phyloP scores from a whole-genome alignment of 2,329 filamentous ascomycete genomes.

The Teratosphaeriaceae sp. region DNA sequence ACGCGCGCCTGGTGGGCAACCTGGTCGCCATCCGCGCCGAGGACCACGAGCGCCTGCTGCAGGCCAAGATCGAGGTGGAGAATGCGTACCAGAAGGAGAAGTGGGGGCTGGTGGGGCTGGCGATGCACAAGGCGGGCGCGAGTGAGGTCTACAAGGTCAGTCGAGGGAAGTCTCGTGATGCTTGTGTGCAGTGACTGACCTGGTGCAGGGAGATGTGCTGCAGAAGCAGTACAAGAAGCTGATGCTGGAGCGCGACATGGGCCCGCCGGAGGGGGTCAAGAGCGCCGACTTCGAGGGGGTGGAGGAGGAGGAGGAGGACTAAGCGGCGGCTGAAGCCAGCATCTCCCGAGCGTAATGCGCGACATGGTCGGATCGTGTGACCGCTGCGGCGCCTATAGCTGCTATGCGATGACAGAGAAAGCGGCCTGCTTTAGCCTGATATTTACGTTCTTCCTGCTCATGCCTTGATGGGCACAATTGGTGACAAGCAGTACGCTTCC shows the following conservation, averaged over 20 bases:
- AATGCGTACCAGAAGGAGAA: slow-evolving; percentile 33
- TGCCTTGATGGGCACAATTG: too few species aligned
- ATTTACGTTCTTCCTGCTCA: too few species aligned
- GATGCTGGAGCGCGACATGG: slow-evolving; percentile 20
- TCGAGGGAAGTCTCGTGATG: not conserved
- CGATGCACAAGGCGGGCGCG: slow-evolving; percentile 25
- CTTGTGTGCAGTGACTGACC: slow-evolving; percentile 1
- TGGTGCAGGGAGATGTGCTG: slow-evolving; percentile 23
- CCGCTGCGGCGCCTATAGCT: too few species aligned
- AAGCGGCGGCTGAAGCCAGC: too few species aligned
- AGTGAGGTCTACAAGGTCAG: slow-evolving; percentile 26
- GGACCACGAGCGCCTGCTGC: slow-evolving; percentile 29
- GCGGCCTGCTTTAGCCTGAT: too few species aligned
- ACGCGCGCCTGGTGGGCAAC: slow-evolving; percentile 33
- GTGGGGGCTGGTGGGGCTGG: slow-evolving; percentile 32
- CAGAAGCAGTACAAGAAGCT: slow-evolving; percentile 37
- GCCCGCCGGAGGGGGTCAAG: slow-evolving; percentile 17
- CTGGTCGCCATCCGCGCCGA: slow-evolving; percentile 31
- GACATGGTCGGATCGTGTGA: too few species aligned
- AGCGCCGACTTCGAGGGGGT: slow-evolving; percentile 18
- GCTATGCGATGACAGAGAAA: too few species aligned
- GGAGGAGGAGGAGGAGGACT: not conserved
- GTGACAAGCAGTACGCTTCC: too few species aligned
- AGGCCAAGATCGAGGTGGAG: slow-evolving; percentile 35
- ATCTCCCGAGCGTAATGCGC: too few species aligned